phyloP scores from a whole-genome alignment of 441 rosid species.

The Erodium moschatum region DNA sequence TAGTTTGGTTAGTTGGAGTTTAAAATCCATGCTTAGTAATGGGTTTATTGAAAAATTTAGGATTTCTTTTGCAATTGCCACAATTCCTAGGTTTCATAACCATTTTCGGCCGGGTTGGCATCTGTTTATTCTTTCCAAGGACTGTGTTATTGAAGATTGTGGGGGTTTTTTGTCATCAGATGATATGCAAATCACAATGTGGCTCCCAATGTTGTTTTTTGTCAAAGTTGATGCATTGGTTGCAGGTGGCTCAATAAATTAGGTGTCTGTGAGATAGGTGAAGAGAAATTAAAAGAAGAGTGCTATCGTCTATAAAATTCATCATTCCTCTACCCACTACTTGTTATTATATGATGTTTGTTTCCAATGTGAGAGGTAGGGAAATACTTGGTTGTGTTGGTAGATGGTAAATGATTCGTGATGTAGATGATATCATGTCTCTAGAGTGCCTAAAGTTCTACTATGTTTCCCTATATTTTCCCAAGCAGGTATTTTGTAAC shows the following conservation, averaged over 20 bases:
- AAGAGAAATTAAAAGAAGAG: neutral
- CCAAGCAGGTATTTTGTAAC: neutral
- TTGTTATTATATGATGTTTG: neutral
- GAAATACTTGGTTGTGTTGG: neutral
- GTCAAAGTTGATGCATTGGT: neutral
- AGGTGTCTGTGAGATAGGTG: neutral
- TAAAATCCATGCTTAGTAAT: neutral
- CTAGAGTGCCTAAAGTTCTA: neutral
- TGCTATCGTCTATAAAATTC: neutral
- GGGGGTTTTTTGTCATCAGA: neutral
- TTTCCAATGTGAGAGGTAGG: neutral
- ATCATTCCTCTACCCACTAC: neutral
- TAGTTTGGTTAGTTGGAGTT: neutral
- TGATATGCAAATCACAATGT: neutral
- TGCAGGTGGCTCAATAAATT: neutral
- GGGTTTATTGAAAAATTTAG: no score
- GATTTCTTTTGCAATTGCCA: neutral
- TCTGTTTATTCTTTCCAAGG: neutral
- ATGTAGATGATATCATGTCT: neutral
- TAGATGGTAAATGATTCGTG: neutral
- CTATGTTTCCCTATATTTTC: neutral
- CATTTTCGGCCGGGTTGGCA: neutral
- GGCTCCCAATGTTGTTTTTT: neutral
- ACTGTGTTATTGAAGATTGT: neutral
- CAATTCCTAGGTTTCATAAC: neutral